Evolutionary conservation across 441 rosid species (phyloP).

Genomic region (Populus hybrid): DNA sequence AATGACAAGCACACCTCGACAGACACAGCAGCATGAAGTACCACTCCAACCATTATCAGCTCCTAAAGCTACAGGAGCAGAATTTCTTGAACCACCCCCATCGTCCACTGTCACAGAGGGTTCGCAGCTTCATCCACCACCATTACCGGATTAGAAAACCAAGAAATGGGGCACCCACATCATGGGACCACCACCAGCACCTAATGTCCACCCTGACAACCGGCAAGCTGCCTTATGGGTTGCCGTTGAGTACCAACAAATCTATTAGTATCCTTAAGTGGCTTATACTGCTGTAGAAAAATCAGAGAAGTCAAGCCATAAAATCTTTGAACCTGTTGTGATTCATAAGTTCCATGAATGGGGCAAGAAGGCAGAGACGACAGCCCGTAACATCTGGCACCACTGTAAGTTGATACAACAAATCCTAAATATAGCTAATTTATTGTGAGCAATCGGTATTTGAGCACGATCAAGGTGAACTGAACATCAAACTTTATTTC

Average conservation of each 20-base stretch:
- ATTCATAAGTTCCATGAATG: conserved; percentile 26
- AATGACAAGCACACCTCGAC: background rate
- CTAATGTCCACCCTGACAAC: conserved; percentile 75
- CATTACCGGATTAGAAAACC: conserved; percentile 41
- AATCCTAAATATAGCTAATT: background rate
- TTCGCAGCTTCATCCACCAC: conserved; percentile 4
- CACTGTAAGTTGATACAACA: conserved; percentile 41
- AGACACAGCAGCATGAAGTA: background rate
- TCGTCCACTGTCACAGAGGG: background rate
- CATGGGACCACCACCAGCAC: conserved; percentile 80
- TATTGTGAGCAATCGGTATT: background rate
- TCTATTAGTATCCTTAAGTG: conserved; percentile 53
- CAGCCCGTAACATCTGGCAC: conserved; percentile 80
- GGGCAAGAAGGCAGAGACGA: conserved; percentile 51
- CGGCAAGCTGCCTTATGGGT: conserved; percentile 70
- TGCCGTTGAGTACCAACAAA: conserved; percentile 48
- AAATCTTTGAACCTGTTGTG: conserved; percentile 70
- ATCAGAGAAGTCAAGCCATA: conserved; percentile 46
- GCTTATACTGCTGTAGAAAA: conserved; percentile 55
- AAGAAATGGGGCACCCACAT: conserved; percentile 30
- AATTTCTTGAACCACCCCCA: background rate
- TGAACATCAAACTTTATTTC: background rate
- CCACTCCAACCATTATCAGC: background rate
- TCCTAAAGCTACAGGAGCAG: background rate
- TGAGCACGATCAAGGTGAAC: background rate